Percentiles rank a stretch among this genome's conserved stretches.
phyloP scores from a whole-genome alignment of 352 stramenopile genomes.

The Pythium dissimile region DNA sequence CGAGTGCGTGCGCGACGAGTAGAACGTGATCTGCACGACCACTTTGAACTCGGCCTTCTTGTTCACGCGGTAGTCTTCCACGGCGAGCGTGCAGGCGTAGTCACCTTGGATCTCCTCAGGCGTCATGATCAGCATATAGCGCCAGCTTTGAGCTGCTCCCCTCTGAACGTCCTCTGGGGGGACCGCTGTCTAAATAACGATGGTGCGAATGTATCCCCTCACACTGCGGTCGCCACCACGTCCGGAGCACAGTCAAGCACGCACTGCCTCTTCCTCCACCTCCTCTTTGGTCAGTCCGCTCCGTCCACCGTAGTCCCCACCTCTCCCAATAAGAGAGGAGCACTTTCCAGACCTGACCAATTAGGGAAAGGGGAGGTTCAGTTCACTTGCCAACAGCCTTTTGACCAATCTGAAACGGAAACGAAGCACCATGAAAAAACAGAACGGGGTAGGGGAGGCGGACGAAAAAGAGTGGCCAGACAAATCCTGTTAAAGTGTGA shows the following conservation, averaged over 20 bases:
- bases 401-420: conserved; percentile 6
- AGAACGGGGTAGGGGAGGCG: conserved; percentile 1
- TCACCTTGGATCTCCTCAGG: conserved; percentile 82
- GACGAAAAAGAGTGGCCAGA: too few relatives aligned
- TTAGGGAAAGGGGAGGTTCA: conserved; percentile 21
- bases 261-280: conserved; percentile 16
- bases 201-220: not conserved
- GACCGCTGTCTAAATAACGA: conserved; percentile 11
- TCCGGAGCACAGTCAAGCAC: not conserved
- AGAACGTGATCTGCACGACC: conserved; percentile 65
- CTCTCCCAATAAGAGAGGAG: not conserved
- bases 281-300: not conserved
- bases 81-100: conserved; percentile 52
- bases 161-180: conserved; percentile 11
- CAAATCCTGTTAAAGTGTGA: too few relatives aligned
- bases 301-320: too few relatives aligned
- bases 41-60: conserved; percentile 86
- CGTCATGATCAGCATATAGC: conserved; percentile 43
- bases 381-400: not conserved
- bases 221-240: not conserved
- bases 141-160: not conserved
- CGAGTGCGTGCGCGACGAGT: conserved; percentile 66
- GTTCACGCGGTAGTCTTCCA: conserved; percentile 71
- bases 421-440: not conserved
- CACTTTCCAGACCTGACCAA: not conserved